phyloP scores from a whole-genome alignment of 441 rosid genomes.

The Bruguiera hainesii region DNA sequence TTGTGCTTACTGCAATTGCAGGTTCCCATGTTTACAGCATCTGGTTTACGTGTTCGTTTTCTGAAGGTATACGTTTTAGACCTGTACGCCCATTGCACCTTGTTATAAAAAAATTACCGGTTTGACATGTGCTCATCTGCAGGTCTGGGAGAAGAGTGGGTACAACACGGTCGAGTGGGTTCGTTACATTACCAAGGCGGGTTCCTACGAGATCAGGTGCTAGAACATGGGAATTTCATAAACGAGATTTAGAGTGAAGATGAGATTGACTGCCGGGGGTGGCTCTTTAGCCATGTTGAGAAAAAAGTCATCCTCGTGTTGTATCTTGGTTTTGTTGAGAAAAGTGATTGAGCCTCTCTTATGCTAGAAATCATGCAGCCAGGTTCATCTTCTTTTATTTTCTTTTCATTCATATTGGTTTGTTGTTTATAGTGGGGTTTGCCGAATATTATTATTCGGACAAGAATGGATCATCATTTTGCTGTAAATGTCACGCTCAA shows the following conservation, averaged over 20 bases:
- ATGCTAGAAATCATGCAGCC: conserved; percentile 7
- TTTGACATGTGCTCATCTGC: conserved; percentile 17
- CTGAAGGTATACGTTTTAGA: conserved; percentile 58
- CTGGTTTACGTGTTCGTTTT: conserved; percentile 95
- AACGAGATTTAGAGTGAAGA: conserved; percentile 1
- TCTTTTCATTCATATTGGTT: conserved; percentile 6
- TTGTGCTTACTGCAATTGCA: conserved; percentile 25
- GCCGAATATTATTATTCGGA: conserved; percentile 17
- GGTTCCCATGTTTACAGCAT: conserved; percentile 99
- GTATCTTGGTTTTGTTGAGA: not conserved
- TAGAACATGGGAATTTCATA: conserved; percentile 28
- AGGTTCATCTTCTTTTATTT: conserved; percentile 14
- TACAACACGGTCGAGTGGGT: conserved; percentile 99
- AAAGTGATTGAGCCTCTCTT: conserved; percentile 9
- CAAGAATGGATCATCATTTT: not conserved
- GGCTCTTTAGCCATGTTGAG: conserved; percentile 11
- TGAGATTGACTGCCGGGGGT: not conserved
- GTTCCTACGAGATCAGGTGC: conserved; percentile 97
- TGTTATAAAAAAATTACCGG: not conserved
- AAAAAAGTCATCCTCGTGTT: not conserved
- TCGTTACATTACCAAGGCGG: conserved; percentile 94
- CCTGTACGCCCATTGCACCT: not conserved
- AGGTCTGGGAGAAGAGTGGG: conserved; percentile 99
- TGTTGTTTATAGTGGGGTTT: conserved; percentile 10
- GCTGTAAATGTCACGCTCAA: too few relatives aligned